Conservation (phyloP, 352 stramenopile species). For the Phytophthora tentaculata region DNA sequence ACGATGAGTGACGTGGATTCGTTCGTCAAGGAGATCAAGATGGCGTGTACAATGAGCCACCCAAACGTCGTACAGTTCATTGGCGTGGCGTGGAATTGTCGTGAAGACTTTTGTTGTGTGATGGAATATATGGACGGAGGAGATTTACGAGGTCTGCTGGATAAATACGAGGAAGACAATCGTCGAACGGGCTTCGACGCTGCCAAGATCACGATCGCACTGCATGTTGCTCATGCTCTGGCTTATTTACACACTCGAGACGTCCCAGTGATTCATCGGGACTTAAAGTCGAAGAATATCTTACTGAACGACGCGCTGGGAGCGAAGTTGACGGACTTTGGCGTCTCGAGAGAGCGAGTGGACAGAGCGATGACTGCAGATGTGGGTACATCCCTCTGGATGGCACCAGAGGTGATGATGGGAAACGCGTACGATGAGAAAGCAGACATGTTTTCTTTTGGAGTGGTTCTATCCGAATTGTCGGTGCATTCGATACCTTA, state of each 20-base stretch:
- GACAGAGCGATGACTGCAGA: neutral
- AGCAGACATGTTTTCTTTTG: constrained; percentile 39
- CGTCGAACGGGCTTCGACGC: neutral
- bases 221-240: constrained; percentile 50
- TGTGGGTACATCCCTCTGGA: neutral
- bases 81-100: neutral
- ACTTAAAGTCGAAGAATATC: neutral
- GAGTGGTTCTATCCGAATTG: constrained; percentile 27
- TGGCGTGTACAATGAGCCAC: neutral
- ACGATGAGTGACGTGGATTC: neutral
- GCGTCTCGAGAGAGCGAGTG: neutral
- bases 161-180: neutral
- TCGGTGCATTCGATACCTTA: neutral
- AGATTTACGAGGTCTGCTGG: neutral
- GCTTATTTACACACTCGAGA: constrained; percentile 51
- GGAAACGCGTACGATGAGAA: constrained; percentile 36
- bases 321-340: neutral
- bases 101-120: neutral
- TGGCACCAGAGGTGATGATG: constrained; percentile 20
- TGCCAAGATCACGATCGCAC: constrained; percentile 28
- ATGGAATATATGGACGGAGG: neutral
- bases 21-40: neutral
- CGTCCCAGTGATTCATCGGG: neutral
- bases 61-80: neutral
- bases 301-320: neutral